Conservation (phyloP, 2,329 filamentous ascomycete genomes). For the Microdochium nivale region DNA sequence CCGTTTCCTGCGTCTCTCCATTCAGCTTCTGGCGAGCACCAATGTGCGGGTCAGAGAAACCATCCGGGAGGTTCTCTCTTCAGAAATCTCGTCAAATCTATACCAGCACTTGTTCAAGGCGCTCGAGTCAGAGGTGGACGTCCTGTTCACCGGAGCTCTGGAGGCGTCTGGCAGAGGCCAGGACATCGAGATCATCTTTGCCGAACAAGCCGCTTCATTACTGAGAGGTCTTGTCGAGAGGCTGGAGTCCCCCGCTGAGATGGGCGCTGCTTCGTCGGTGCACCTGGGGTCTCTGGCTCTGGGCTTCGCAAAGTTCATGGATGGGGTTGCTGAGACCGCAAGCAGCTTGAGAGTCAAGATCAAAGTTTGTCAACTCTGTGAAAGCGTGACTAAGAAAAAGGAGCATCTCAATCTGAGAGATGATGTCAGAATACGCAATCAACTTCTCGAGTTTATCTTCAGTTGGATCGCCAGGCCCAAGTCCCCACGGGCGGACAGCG, state of each 20-base stretch:
- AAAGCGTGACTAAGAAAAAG: constrained; percentile 56
- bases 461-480: constrained; percentile 58
- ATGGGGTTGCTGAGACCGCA: constrained; percentile 45
- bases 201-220: constrained; percentile 57
- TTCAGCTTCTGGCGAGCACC: constrained; percentile 55
- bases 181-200: constrained; percentile 56
- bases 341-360: constrained; percentile 57
- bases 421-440: constrained; percentile 60
- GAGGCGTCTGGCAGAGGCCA: constrained; percentile 41
- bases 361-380: constrained; percentile 59
- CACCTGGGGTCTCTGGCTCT: constrained; percentile 56
- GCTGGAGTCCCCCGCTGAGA: constrained; percentile 53
- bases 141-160: constrained; percentile 49
- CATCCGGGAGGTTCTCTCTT: constrained; percentile 56
- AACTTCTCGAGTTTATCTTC: constrained; percentile 59
- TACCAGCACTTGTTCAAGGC: constrained; percentile 56
- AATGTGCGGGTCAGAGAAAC: constrained; percentile 59
- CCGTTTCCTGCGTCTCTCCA: constrained; percentile 53
- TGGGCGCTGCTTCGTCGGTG: constrained; percentile 52
- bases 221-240: constrained; percentile 56
- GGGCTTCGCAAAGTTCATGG: constrained; percentile 59
- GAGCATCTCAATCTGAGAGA: constrained; percentile 61
- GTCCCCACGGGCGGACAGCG: constrained; percentile 36
- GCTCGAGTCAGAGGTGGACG: constrained; percentile 56
- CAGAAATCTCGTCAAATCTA: constrained; percentile 53